phyloP scores from a whole-genome alignment of 2,329 filamentous ascomycete genomes.

The Venturiaceae sp. region DNA sequence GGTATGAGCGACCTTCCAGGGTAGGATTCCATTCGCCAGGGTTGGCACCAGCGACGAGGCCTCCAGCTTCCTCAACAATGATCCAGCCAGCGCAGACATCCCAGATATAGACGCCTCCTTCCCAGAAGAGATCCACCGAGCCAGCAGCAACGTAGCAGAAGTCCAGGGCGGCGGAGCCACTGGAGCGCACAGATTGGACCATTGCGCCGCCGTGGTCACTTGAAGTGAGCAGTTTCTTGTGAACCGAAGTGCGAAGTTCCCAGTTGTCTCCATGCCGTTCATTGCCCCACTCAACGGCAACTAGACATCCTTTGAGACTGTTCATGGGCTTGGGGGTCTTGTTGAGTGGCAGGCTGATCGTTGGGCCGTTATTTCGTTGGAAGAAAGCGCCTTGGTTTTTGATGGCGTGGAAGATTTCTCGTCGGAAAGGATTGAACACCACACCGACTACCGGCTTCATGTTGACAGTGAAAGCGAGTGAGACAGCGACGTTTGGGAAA shows the following conservation, averaged over 20 bases:
- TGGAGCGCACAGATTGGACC: constrained; percentile 22
- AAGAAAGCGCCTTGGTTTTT: constrained; percentile 22
- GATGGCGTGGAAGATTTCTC: constrained; percentile 24
- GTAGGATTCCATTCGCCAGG: constrained; percentile 24
- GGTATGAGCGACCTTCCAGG: constrained; percentile 23
- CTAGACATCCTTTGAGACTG: constrained; percentile 20
- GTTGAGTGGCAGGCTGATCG: constrained; percentile 21
- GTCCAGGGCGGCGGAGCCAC: constrained; percentile 25
- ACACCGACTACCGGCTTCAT: constrained; percentile 24
- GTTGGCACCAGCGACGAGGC: constrained; percentile 24
- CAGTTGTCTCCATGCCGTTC: constrained; percentile 26
- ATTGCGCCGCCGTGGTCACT: constrained; percentile 20
- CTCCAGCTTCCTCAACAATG: constrained; percentile 27
- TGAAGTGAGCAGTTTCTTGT: constrained; percentile 20
- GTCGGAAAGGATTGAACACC: constrained; percentile 24
- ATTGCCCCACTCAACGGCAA: constrained; percentile 27
- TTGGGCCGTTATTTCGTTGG: constrained; percentile 14
- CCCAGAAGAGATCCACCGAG: constrained; percentile 25
- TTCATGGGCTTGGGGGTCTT: constrained; percentile 16
- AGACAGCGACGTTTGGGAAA: constrained; percentile 25
- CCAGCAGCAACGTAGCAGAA: constrained; percentile 29
- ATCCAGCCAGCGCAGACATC: constrained; percentile 27
- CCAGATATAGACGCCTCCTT: constrained; percentile 26
- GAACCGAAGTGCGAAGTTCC: constrained; percentile 20
- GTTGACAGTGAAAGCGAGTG: constrained; percentile 20